Conservation (phyloP, 768 basidiomycete species). For the Suillus lakei region DNA sequence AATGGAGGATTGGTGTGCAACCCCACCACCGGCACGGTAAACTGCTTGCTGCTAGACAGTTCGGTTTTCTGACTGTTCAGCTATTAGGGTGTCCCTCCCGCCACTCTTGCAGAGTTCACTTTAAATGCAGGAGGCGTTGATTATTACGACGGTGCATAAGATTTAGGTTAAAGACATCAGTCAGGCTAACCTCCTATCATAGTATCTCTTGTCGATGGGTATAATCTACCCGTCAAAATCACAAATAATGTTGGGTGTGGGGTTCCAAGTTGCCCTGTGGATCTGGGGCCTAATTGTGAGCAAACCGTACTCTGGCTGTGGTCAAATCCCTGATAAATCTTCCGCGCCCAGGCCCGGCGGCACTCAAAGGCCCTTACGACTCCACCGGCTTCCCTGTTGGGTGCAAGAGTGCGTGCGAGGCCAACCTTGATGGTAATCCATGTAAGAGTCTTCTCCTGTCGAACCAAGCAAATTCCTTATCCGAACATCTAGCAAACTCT, state of each 20-base stretch:
- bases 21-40: slow-evolving; percentile 51
- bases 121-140: slow-evolving; percentile 50
- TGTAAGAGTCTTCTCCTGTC: slow-evolving; percentile 22
- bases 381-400: slow-evolving; percentile 59
- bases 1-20: slow-evolving; percentile 70
- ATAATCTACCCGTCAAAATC: slow-evolving; percentile 64
- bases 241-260: slow-evolving; percentile 59
- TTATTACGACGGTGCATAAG: slow-evolving; percentile 59
- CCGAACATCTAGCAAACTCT: slow-evolving; percentile 48
- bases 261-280: slow-evolving; percentile 62
- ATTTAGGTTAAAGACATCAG: neutral
- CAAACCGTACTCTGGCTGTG: neutral
- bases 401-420: slow-evolving; percentile 62
- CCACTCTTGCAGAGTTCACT: slow-evolving; percentile 72
- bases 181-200: neutral
- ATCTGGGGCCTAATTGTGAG: slow-evolving; percentile 62
- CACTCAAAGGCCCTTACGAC: slow-evolving; percentile 58
- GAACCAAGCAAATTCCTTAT: neutral
- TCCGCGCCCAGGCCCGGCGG: slow-evolving; percentile 47
- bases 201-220: slow-evolving; percentile 73
- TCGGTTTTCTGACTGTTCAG: slow-evolving; percentile 4
- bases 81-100: slow-evolving; percentile 65
- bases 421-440: slow-evolving; percentile 39
- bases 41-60: neutral
- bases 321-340: slow-evolving; percentile 1